These are phyloP conservation scores for Colletotrichum sp. DNA, from an alignment of 2,329 filamentous ascomycete genomes.

Conservation along the genomic window DNA sequence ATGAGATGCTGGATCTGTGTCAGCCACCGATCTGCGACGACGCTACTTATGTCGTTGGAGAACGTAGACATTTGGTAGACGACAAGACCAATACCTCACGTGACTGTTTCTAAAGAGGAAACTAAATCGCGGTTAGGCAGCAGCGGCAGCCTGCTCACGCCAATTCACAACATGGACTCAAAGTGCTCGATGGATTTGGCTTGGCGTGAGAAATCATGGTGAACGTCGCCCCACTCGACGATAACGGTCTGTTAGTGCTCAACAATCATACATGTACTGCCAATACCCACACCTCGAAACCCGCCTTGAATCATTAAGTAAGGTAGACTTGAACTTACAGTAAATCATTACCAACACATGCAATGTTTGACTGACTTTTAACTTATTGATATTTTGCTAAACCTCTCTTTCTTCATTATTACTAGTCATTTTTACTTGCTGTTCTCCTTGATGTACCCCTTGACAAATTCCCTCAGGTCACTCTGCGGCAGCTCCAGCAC, in stretches of 20 bases:
- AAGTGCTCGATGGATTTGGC: neutral
- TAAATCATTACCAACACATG: neutral
- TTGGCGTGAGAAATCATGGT: neutral
- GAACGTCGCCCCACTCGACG: neutral
- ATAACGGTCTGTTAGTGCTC: neutral
- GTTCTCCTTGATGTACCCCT: neutral
- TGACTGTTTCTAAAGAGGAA: neutral
- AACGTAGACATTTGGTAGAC: neutral
- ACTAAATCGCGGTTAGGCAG: neutral
- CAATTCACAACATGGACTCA: neutral
- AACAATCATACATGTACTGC: neutral
- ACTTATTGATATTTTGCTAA: neutral
- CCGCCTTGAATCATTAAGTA: neutral
- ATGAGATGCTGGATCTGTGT: neutral
- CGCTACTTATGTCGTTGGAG: neutral
- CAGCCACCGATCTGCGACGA: neutral
- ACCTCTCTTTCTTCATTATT: neutral
- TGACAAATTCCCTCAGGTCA: neutral
- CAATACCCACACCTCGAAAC: neutral
- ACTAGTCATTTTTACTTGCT: neutral
- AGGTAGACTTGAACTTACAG: neutral
- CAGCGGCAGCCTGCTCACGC: neutral
- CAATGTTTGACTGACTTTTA: neutral
- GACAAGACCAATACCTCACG: neutral
- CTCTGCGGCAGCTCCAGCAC: slow-evolving; percentile 18